Evolutionary conservation across 148 eudicot genomes (phyloP).

Genomic region (Diospyros kaki): DNA sequence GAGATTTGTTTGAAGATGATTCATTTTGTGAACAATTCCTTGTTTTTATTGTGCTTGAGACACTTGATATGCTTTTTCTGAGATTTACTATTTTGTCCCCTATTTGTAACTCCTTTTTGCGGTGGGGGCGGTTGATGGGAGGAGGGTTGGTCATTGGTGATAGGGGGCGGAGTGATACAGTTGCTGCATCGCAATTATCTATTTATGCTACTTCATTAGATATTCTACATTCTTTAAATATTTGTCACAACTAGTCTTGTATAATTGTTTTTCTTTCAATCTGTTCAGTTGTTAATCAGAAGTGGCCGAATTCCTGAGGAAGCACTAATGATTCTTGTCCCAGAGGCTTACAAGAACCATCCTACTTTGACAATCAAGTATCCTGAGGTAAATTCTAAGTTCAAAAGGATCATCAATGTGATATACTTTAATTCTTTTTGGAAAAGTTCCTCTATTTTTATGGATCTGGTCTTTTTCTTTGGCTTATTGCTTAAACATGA

Average conservation of each 20-base stretch:
- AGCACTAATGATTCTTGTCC: constrained; percentile 95
- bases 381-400: constrained; percentile 67
- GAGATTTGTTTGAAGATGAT: background rate
- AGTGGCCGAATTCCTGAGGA: constrained; percentile 95
- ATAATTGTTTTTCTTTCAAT: constrained; percentile 7
- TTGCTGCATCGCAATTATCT: background rate
- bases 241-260: constrained; percentile 1
- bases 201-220: background rate
- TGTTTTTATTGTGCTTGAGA: no score
- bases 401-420: background rate
- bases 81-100: no score
- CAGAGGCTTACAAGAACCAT: constrained; percentile 97
- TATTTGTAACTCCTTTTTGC: background rate
- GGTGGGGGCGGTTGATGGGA: background rate
- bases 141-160: background rate
- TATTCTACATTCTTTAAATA: constrained; percentile 11
- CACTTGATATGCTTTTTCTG: no score
- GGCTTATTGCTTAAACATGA: background rate
- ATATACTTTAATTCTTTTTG: background rate
- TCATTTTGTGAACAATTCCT: background rate
- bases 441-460: background rate
- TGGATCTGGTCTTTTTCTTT: background rate
- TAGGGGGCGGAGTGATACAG: background rate
- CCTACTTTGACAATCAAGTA: constrained; percentile 85
- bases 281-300: constrained; percentile 75